A percentile compares a stretch with the other conserved stretches of the same genome.
These are phyloP conservation scores for Avena sativa DNA, from an alignment of 176 grass and related monocot genomes.

Conservation along the genomic window DNA sequence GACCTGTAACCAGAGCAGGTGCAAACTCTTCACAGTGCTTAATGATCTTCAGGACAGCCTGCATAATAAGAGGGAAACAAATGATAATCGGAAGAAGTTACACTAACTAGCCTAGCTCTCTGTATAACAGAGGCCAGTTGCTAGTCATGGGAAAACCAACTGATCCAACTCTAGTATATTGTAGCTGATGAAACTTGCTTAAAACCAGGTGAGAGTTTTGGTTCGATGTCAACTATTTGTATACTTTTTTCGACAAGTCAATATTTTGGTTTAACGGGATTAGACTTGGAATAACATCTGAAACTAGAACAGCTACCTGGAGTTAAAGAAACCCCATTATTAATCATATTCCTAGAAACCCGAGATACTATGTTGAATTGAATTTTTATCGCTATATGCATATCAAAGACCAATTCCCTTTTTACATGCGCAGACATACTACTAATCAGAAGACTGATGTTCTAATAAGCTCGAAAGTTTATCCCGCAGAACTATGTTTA, in stretches of 20 bases:
- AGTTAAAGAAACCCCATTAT: background rate
- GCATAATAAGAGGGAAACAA: constrained; percentile 27
- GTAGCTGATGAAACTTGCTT: constrained; percentile 2
- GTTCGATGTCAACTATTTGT: background rate
- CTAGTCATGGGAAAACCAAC: background rate
- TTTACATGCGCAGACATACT: constrained; percentile 13
- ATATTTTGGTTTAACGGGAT: constrained; percentile 9
- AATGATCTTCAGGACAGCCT: constrained; percentile 95
- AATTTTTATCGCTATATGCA: background rate
- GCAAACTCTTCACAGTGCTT: constrained; percentile 98
- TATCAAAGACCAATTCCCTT: constrained; percentile 6
- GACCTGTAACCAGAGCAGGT: constrained; percentile 89
- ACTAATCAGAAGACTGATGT: constrained; percentile 3
- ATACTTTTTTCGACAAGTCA: background rate
- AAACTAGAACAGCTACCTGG: background rate
- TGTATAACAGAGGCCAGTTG: background rate
- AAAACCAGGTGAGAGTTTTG: background rate
- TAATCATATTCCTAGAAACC: background rate
- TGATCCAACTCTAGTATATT: background rate
- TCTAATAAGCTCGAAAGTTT: background rate
- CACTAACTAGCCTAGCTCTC: background rate
- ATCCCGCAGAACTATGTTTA: background rate
- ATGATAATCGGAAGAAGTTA: constrained; percentile 19
- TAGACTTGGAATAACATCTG: background rate
- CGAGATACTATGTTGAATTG: background rate